phyloP scores from a whole-genome alignment of 768 basidiomycete species.

The Russula ochroleuca region DNA sequence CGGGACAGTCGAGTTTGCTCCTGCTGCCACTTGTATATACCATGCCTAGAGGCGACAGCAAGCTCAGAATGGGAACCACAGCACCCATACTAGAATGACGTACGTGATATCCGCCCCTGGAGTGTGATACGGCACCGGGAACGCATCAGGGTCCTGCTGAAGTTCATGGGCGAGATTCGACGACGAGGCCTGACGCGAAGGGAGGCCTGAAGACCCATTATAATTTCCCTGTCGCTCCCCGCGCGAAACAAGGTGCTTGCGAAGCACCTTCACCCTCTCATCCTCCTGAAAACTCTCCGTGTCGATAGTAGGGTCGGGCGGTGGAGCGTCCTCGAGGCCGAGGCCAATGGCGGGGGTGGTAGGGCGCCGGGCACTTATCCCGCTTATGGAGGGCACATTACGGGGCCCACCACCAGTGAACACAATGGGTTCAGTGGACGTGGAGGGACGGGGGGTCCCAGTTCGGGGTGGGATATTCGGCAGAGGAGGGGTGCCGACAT shows the following conservation, averaged over 20 bases:
- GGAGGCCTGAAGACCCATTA: slow-evolving; percentile 35
- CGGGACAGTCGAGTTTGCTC: slow-evolving; percentile 61
- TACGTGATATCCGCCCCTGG: slow-evolving; percentile 91
- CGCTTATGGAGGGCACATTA: slow-evolving; percentile 34
- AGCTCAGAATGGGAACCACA: neutral
- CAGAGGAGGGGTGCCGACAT: slow-evolving; percentile 50
- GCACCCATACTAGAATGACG: slow-evolving; percentile 35
- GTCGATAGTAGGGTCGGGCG: slow-evolving; percentile 34
- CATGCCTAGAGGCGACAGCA: slow-evolving; percentile 49
- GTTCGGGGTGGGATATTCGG: slow-evolving; percentile 51
- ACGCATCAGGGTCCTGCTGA: slow-evolving; percentile 58
- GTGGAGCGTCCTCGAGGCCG: slow-evolving; percentile 31
- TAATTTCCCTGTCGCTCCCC: slow-evolving; percentile 49
- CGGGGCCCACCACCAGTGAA: slow-evolving; percentile 22
- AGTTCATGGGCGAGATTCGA: slow-evolving; percentile 28
- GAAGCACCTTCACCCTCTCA: slow-evolving; percentile 77
- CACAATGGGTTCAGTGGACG: slow-evolving; percentile 23
- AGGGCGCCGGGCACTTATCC: slow-evolving; percentile 39
- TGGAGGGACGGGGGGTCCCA: slow-evolving; percentile 32
- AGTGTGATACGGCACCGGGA: slow-evolving; percentile 85
- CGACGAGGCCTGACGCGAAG: slow-evolving; percentile 31
- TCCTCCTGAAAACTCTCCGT: slow-evolving; percentile 68
- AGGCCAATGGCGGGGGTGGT: slow-evolving; percentile 12
- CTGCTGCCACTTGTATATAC: slow-evolving; percentile 93
- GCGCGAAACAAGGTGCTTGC: slow-evolving; percentile 73